phyloP scores from a whole-genome alignment of 768 basidiomycete species.

The Termitomyces heimii region DNA sequence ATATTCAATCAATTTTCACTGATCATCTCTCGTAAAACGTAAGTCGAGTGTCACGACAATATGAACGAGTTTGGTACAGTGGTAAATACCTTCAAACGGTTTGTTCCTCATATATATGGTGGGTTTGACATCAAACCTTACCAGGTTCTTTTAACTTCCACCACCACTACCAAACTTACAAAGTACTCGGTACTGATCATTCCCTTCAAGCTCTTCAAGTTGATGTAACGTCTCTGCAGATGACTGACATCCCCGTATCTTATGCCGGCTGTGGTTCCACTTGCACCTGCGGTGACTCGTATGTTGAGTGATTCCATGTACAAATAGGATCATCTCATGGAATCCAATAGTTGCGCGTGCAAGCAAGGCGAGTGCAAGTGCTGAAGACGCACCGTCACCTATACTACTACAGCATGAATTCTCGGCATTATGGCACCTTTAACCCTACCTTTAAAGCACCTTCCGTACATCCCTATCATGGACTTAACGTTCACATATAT shows the following conservation, averaged over 20 bases:
- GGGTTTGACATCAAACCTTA: not conserved
- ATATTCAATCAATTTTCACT: not conserved
- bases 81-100: conserved; percentile 1
- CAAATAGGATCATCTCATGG: not conserved
- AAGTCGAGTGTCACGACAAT: too few species aligned
- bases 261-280: conserved; percentile 5
- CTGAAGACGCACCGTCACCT: not conserved
- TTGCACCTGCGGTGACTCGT: conserved; percentile 11
- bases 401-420: not conserved
- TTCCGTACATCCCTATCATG: not conserved
- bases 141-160: not conserved
- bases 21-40: too few species aligned
- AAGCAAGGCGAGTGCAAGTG: conserved; percentile 13
- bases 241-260: conserved; percentile 2
- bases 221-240: not conserved
- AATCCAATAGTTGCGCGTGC: conserved; percentile 10
- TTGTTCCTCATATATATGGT: not conserved
- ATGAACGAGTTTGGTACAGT: not conserved
- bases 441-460: not conserved
- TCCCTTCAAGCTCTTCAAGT: not conserved
- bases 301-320: not conserved
- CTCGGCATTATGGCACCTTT: not conserved
- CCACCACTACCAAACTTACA: not conserved
- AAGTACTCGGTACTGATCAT: conserved; percentile 6
- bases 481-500: not conserved